These are phyloP conservation scores for Tylopilus intermedius DNA, from an alignment of 768 basidiomycete species.

Conservation along the genomic window DNA sequence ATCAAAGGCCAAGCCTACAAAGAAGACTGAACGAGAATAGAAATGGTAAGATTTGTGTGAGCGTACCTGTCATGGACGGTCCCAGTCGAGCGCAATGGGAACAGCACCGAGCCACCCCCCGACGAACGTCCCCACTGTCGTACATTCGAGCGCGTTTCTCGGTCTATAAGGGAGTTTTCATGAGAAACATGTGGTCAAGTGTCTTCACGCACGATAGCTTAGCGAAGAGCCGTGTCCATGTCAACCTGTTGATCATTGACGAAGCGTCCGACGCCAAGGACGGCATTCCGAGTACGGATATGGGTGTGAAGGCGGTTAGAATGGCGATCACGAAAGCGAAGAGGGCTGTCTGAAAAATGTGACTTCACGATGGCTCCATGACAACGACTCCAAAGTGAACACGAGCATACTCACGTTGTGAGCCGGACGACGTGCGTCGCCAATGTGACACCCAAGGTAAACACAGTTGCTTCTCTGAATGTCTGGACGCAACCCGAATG, in stretches of 20 bases:
- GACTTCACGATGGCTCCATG: slow-evolving; percentile 33
- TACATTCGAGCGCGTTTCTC: slow-evolving; percentile 67
- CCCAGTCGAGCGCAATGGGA: slow-evolving; percentile 93
- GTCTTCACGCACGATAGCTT: slow-evolving; percentile 65
- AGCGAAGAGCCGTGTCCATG: slow-evolving; percentile 77
- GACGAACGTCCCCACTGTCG: slow-evolving; percentile 57
- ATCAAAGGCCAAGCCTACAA: slow-evolving; percentile 80
- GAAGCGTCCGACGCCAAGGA: slow-evolving; percentile 38
- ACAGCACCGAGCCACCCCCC: slow-evolving; percentile 82
- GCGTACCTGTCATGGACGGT: slow-evolving; percentile 91
- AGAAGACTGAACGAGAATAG: neutral
- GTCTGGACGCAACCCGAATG: slow-evolving; percentile 35
- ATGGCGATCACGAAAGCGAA: slow-evolving; percentile 66
- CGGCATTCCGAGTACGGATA: slow-evolving; percentile 65
- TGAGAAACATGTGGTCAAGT: neutral
- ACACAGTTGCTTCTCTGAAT: slow-evolving; percentile 44
- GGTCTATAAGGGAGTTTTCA: slow-evolving; percentile 32
- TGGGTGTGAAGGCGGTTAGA: slow-evolving; percentile 60
- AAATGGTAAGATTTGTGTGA: slow-evolving; percentile 4
- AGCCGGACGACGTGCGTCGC: slow-evolving; percentile 51
- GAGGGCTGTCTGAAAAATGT: slow-evolving; percentile 56
- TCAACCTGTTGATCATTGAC: slow-evolving; percentile 52
- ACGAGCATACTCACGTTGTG: slow-evolving; percentile 39
- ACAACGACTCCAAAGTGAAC: neutral
- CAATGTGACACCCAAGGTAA: slow-evolving; percentile 48